Evolutionary conservation across 1,284 basidiomycete genomes (phyloP).

Genomic region (Ustilago bromivora): DNA sequence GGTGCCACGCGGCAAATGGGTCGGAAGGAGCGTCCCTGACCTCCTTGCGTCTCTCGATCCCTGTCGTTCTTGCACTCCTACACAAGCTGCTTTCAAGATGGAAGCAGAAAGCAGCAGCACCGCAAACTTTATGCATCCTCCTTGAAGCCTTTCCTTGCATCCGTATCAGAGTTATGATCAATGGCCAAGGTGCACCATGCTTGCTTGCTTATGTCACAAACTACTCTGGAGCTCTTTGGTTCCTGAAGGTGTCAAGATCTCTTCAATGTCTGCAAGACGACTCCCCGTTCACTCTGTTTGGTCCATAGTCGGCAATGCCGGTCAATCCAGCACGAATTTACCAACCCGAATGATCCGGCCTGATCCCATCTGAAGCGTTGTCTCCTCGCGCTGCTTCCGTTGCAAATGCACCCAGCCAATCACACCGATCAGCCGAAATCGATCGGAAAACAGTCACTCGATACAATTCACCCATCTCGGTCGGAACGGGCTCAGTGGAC

Average conservation of each 20-base stretch:
- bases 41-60: conserved; percentile 11
- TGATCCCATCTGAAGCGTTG: too few relatives aligned
- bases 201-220: conserved; percentile 1
- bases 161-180: not conserved
- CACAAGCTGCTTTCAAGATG: not conserved
- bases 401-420: too few relatives aligned
- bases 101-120: not conserved
- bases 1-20: not conserved
- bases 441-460: too few relatives aligned
- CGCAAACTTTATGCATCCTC: not conserved
- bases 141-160: not conserved
- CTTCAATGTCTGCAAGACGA: too few relatives aligned
- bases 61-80: not conserved
- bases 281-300: not conserved
- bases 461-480: too few relatives aligned
- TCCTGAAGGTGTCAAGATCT: not conserved
- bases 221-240: not conserved
- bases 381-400: too few relatives aligned
- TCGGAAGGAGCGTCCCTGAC: not conserved
- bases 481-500: too few relatives aligned
- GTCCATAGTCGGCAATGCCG: not conserved
- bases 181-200: not conserved
- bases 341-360: too few relatives aligned
- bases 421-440: too few relatives aligned
- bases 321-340: not conserved